A percentile compares a stretch with the other conserved stretches of the same genome.
Conservation (phyloP, 495 filamentous ascomycete species). For the Penicillium robsamsonii region DNA sequence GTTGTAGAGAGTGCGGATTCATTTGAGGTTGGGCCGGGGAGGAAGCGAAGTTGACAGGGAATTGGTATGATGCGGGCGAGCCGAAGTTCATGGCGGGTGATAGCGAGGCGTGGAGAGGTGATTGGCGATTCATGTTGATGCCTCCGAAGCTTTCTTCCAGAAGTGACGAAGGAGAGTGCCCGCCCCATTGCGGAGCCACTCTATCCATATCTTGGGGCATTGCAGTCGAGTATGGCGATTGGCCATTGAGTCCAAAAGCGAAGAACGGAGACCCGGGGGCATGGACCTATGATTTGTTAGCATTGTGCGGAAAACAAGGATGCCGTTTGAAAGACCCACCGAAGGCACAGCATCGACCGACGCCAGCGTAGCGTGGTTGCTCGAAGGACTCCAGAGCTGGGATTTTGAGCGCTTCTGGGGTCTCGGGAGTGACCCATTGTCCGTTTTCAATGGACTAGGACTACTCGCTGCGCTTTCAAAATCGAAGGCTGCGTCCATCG, state of each 20-base stretch:
- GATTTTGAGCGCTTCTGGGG: slow-evolving; percentile 25
- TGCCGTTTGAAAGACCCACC: slow-evolving; percentile 26
- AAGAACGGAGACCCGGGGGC: slow-evolving; percentile 33
- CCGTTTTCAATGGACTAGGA: slow-evolving; percentile 52
- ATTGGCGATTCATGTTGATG: slow-evolving; percentile 44
- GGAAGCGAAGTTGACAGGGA: slow-evolving; percentile 36
- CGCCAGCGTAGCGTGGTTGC: slow-evolving; percentile 10
- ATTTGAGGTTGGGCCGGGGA: slow-evolving; percentile 31
- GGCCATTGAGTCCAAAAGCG: slow-evolving; percentile 42
- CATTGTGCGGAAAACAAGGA: not conserved
- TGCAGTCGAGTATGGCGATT: slow-evolving; percentile 47
- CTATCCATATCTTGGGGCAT: slow-evolving; percentile 43
- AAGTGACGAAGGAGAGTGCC: slow-evolving; percentile 53
- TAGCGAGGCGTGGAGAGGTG: slow-evolving; percentile 33
- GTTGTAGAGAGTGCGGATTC: slow-evolving; percentile 30
- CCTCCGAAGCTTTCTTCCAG: slow-evolving; percentile 46
- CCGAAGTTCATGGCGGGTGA: slow-evolving; percentile 37
- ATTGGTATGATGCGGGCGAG: slow-evolving; percentile 32
- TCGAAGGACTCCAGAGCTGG: slow-evolving; percentile 31
- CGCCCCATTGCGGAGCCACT: slow-evolving; percentile 48
- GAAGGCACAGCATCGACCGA: slow-evolving; percentile 26
- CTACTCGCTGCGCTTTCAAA: slow-evolving; percentile 69
- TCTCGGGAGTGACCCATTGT: slow-evolving; percentile 27
- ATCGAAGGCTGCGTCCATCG: slow-evolving; percentile 65
- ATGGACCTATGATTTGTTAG: slow-evolving; percentile 23